Evolutionary conservation across 495 filamentous ascomycete genomes (phyloP), one percentile per base, ranked within the genome.

Genomic region (Talaromyces wortmannii): DNA sequence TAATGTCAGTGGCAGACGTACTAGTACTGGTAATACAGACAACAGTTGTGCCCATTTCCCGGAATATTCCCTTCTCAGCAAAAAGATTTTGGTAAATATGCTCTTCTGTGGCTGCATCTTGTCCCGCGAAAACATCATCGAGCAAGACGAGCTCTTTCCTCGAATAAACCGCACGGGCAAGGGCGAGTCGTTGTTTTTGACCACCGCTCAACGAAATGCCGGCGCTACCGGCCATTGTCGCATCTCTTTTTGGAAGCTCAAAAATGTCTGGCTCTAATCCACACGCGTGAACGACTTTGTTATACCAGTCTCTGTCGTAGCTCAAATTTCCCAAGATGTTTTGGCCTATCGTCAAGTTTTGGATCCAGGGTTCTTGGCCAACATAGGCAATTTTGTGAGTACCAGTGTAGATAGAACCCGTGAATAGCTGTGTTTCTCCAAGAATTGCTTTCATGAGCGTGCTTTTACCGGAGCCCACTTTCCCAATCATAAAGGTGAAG

Each of bases 141-240:
- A 81, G 60, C 7, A 82, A 60, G 12, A 76, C 45, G 6, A 79
- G 53, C n/a, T 67, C 55, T 7, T 66, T 57, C 11, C 70, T 48
- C 1, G 75, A 48, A 58, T 83, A 82, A 4, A 78, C 56, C 29
- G 73, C 75, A 43, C 80, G 56, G 11, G 78, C 77, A 5, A 79
- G 70, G 65, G 13, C 74, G 33, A 91, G 73, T 31, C 88, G 74
- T 87, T 88, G 91, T 61, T 84, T 78, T 61, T 92, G 88, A 6
- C 88, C 88, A 52, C 88, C 88, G 54, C 84, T 87, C 1, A 92
- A 71, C 60, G 90, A 90, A 58, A 91, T 87, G 6, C 88, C 31
- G 13, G 6, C 0, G 36, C 29, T 10, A 30, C 31, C n/a, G 48
- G 36, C 13, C n/a, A 36, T 5, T 7, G 10, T 50, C n/a, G 12